Evolutionary conservation across 805 yeast genomes (phyloP), one percentile per base, ranked within the genome.

Genomic region (Metschnikowia cubensis): DNA sequence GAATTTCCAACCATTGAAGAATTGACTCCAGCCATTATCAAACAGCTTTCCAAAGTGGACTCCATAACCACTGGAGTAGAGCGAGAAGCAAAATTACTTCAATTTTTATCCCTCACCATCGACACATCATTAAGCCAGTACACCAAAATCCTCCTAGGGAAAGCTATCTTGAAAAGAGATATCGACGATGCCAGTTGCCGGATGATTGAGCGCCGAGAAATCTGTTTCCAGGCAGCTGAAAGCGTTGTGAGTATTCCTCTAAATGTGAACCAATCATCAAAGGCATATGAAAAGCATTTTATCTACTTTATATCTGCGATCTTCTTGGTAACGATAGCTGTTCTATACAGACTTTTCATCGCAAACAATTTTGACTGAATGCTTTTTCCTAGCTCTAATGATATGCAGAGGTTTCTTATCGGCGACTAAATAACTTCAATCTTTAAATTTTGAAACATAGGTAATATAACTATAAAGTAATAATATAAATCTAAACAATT

Each of bases 231-330:
- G 54, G 76, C 77, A 1, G 74, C 74, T 2, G 75, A 70, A 44
- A 69, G 69, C 49, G 74, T 72, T 25, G 73, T 73, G 14, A 65
- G 70, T 52, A 73, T 73, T 32, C 77, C 77, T 7, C 62, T 72
- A 29, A 62, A 69, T 1, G 74, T 69, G 48, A 69, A 66, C 21
- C 69, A 63, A 43, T 35, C 61, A 7, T 42, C 59, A n/a, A 50
- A 55, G n/a, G 42, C 54, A n/a, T 54, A 61, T 29, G 56, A 62
- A 17, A 59, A 59, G 44, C 68, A 69, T 52, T 17, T 66, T 5
- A 53, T 57, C 2, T 64, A 64, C 40, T 53, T 57, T 13, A 54
- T 62, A 15, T 47, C 64, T 14, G 55, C 69, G 7, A 38, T 69
- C 15, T 51, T 63, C 6, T 49, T 68, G 38, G 57, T 69, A 36